A percentile compares a stretch with the other conserved stretches of the same genome.
phyloP scores from a whole-genome alignment of 495 filamentous ascomycete genomes.

The Bryoglossum gracile region DNA sequence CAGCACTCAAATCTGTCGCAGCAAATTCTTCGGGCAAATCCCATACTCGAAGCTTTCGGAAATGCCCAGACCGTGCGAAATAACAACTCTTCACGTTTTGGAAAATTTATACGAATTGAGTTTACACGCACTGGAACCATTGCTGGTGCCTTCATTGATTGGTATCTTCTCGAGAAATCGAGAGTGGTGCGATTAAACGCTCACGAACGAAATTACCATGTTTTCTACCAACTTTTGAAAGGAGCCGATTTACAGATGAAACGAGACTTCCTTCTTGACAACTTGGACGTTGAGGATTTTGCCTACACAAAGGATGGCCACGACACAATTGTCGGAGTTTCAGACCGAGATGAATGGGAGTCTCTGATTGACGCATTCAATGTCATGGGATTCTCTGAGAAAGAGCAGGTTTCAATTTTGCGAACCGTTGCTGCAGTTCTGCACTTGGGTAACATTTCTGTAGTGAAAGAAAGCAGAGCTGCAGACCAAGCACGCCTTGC shows the following conservation, averaged over 20 bases:
- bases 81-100: constrained; percentile 97
- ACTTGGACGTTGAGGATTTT: constrained; percentile 74
- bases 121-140: constrained; percentile 89
- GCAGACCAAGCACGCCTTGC: constrained; percentile 85
- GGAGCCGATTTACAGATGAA: constrained; percentile 70
- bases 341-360: constrained; percentile 86
- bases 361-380: constrained; percentile 84
- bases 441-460: constrained; percentile 85
- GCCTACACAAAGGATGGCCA: constrained; percentile 87
- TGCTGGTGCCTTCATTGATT: constrained; percentile 93
- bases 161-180: constrained; percentile 97
- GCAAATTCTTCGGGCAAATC: constrained; percentile 93
- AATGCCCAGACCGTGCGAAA: constrained; percentile 98
- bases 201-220: constrained; percentile 90
- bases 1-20: constrained; percentile 86
- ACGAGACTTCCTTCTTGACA: constrained; percentile 65
- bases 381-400: constrained; percentile 87
- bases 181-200: constrained; percentile 81
- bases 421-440: constrained; percentile 85
- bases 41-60: constrained; percentile 95
- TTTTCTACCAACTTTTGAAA: constrained; percentile 92
- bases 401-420: constrained; percentile 76
- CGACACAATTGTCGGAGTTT: constrained; percentile 82
- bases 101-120: constrained; percentile 98
- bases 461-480: constrained; percentile 80